Percentiles rank a stretch among this genome's conserved stretches.
Conservation (phyloP, 768 basidiomycete genomes). For the Agrocybe praecox region DNA sequence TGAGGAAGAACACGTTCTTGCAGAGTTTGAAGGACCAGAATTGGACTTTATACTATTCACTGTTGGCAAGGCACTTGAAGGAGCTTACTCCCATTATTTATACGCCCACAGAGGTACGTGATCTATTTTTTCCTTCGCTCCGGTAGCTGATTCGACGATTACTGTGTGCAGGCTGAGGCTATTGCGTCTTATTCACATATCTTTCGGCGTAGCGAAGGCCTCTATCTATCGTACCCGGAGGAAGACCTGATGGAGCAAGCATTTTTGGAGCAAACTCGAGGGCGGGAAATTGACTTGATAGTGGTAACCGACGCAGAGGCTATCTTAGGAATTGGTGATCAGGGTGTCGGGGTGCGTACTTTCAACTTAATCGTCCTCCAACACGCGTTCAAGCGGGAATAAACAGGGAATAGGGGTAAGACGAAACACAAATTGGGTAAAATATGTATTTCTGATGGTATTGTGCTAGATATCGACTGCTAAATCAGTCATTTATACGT, state of each 20-base stretch:
- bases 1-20: slow-evolving; percentile 73
- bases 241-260: slow-evolving; percentile 74
- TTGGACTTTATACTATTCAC: slow-evolving; percentile 77
- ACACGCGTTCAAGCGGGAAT: no score
- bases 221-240: slow-evolving; percentile 67
- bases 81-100: slow-evolving; percentile 77
- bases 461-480: slow-evolving; percentile 75
- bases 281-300: slow-evolving; percentile 70
- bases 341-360: slow-evolving; percentile 61
- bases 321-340: slow-evolving; percentile 72
- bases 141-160: not conserved
- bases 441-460: no score
- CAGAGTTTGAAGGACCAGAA: slow-evolving; percentile 81
- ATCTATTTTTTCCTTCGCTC: not conserved
- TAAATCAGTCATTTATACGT: slow-evolving; percentile 82
- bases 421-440: no score
- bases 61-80: slow-evolving; percentile 58
- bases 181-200: slow-evolving; percentile 85
- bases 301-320: slow-evolving; percentile 87
- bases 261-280: slow-evolving; percentile 67
- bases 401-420: no score
- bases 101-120: slow-evolving; percentile 73
- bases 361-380: not conserved
- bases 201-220: slow-evolving; percentile 76
- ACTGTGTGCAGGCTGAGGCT: slow-evolving; percentile 63